These are phyloP conservation scores for Aspergillus cejpii DNA, from an alignment of 2,329 filamentous ascomycete species.

Conservation along the genomic window DNA sequence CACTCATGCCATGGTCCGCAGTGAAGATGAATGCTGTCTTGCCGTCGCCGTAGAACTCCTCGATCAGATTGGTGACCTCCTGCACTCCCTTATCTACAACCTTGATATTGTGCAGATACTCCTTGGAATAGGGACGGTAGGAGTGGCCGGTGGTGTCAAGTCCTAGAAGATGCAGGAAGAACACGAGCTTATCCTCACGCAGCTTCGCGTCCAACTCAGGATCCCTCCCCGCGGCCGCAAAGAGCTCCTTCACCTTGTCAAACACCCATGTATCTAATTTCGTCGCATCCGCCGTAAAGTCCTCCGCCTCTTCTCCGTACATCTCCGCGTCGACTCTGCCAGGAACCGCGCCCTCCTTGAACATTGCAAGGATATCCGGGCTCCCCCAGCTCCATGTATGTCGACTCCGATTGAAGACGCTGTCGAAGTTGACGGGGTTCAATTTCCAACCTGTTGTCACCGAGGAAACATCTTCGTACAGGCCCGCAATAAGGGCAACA, in stretches of 20 bases:
- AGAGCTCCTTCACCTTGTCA: constrained; percentile 81
- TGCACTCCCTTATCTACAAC: constrained; percentile 85
- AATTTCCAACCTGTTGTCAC: constrained; percentile 98
- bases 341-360: constrained; percentile 81
- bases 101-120: constrained; percentile 92
- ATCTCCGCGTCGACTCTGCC: constrained; percentile 80
- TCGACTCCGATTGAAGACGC: constrained; percentile 90
- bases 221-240: constrained; percentile 71
- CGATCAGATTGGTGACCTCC: constrained; percentile 72
- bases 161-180: constrained; percentile 89
- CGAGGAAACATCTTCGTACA: constrained; percentile 96
- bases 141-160: constrained; percentile 84
- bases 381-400: constrained; percentile 99
- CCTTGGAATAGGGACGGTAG: constrained; percentile 85
- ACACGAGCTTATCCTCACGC: constrained; percentile 78
- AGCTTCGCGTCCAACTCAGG: constrained; percentile 64
- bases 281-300: constrained; percentile 76
- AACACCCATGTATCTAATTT: constrained; percentile 92
- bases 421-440: constrained; percentile 97
- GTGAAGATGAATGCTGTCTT: constrained; percentile 96
- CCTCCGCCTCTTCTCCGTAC: constrained; percentile 79
- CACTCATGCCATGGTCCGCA: constrained; percentile 97
- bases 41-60: constrained; percentile 75
- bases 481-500: constrained; percentile 88
- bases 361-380: constrained; percentile 96